These are phyloP conservation scores for Naganishia friedmannii DNA, from an alignment of 768 basidiomycete genomes.

Conservation along the genomic window DNA sequence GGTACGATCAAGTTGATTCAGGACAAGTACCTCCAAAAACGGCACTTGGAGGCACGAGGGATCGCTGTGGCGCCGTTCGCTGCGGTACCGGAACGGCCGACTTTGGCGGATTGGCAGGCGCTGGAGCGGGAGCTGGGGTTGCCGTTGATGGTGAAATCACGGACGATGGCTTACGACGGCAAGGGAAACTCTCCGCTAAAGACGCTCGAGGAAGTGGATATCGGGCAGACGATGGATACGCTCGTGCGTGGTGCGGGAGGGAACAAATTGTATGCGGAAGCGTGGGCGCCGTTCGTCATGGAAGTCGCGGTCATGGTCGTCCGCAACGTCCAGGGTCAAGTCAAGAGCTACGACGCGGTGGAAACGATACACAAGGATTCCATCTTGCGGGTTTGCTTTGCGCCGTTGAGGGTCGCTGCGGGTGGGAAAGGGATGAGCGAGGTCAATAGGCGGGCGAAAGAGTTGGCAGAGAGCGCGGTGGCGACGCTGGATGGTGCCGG, in stretches of 20 bases:
- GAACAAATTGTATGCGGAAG: constrained; percentile 82
- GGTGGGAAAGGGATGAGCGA: constrained; percentile 54
- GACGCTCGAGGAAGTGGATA: constrained; percentile 57
- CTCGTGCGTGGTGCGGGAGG: constrained; percentile 55
- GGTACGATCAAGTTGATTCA: constrained; percentile 81
- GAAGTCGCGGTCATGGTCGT: constrained; percentile 99
- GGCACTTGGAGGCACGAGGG: constrained; percentile 58
- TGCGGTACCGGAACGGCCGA: constrained; percentile 59
- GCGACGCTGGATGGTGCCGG: constrained; percentile 79
- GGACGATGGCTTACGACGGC: constrained; percentile 94
- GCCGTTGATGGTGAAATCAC: constrained; percentile 91
- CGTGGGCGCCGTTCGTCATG: constrained; percentile 80
- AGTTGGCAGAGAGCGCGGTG: constrained; percentile 76
- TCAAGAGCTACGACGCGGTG: constrained; percentile 81
- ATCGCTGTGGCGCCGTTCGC: constrained; percentile 64
- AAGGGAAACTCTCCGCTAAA: constrained; percentile 81
- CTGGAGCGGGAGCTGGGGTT: constrained; percentile 62
- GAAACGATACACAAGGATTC: constrained; percentile 93
- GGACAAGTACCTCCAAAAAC: constrained; percentile 67
- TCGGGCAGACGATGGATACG: constrained; percentile 54
- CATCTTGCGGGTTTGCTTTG: constrained; percentile 88
- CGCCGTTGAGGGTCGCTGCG: constrained; percentile 65
- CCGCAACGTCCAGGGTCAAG: constrained; percentile 67
- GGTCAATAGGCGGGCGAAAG: constrained; percentile 63
- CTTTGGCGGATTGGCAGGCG: constrained; percentile 58